Evolutionary conservation across 371 early-diverging fungal species (phyloP).

Genomic region (Mucor saturninus): DNA sequence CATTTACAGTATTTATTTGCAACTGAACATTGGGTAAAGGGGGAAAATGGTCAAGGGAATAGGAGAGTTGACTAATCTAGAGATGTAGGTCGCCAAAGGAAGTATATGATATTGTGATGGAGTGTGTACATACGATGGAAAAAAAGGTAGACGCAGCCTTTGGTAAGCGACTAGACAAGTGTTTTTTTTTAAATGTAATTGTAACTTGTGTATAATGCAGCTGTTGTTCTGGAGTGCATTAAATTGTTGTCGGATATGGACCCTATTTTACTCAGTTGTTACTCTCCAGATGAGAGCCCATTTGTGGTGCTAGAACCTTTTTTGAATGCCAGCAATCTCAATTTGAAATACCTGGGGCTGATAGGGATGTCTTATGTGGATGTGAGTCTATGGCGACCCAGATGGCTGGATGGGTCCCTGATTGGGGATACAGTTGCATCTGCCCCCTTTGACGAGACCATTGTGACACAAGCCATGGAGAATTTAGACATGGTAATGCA

Average conservation of each 20-base stretch:
- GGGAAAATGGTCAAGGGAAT: no score
- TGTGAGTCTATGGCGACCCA: conserved; percentile 36
- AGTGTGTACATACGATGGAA: conserved; percentile 37
- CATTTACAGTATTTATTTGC: conserved; percentile 34
- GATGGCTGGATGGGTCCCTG: conserved; percentile 34
- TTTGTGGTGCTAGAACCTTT: conserved; percentile 36
- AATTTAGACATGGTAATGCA: conserved; percentile 28
- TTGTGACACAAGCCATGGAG: conserved; percentile 31
- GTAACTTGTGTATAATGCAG: conserved; percentile 19
- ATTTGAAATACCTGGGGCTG: conserved; percentile 53
- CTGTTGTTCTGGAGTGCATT: conserved; percentile 50
- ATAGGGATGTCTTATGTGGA: conserved; percentile 31
- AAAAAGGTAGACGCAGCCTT: conserved; percentile 56
- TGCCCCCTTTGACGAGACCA: conserved; percentile 29
- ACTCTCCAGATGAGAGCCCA: conserved; percentile 24
- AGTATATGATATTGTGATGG: conserved; percentile 27
- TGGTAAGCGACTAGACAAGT: conserved; percentile 34
- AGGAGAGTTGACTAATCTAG: no score
- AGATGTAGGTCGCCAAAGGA: conserved; percentile 36
- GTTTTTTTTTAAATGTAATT: background rate
- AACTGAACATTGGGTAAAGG: conserved; percentile 40
- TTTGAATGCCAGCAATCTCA: conserved; percentile 44
- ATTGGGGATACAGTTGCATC: conserved; percentile 16
- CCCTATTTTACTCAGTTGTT: conserved; percentile 20
- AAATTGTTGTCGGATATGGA: conserved; percentile 34